phyloP scores from a whole-genome alignment of 441 rosid genomes.

The Daphne laureola region DNA sequence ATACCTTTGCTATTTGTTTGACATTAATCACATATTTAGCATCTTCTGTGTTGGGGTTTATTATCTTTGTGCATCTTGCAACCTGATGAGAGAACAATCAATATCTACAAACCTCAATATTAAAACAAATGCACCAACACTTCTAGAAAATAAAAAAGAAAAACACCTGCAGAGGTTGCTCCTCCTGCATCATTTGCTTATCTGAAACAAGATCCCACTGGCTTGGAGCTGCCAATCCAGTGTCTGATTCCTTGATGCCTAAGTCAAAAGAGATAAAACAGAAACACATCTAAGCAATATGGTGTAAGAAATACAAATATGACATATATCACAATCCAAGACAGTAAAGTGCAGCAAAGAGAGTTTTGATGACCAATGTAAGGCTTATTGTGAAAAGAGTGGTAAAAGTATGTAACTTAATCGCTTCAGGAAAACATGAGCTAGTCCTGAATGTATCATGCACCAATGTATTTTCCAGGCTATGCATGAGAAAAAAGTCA shows the following conservation, averaged over 20 bases:
- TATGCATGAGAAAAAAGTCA: too few species aligned
- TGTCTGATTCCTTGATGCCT: conserved; percentile 97
- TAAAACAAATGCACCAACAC: background rate
- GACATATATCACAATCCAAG: background rate
- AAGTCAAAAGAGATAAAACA: conserved; percentile 2
- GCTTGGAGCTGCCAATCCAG: conserved; percentile 94
- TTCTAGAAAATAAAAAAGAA: background rate
- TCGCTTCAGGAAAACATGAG: too few species aligned
- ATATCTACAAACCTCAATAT: conserved; percentile 1
- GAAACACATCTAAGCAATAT: background rate
- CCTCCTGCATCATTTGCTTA: conserved; percentile 99
- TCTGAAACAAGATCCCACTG: conserved; percentile 99
- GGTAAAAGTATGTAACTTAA: too few species aligned
- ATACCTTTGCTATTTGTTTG: conserved; percentile 94
- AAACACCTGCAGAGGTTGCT: conserved; percentile 85
- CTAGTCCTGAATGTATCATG: too few species aligned
- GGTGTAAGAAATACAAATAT: background rate
- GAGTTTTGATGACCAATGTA: background rate
- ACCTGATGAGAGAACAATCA: conserved; percentile 36
- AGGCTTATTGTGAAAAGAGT: too few species aligned
- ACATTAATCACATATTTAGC: conserved; percentile 95
- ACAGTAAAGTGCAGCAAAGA: background rate
- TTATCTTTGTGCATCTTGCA: conserved; percentile 94
- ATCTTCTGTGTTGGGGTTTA: conserved; percentile 89
- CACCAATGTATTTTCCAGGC: too few species aligned